These are phyloP conservation scores for Gyrodon lividus DNA, from an alignment of 768 basidiomycete genomes.

Conservation along the genomic window DNA sequence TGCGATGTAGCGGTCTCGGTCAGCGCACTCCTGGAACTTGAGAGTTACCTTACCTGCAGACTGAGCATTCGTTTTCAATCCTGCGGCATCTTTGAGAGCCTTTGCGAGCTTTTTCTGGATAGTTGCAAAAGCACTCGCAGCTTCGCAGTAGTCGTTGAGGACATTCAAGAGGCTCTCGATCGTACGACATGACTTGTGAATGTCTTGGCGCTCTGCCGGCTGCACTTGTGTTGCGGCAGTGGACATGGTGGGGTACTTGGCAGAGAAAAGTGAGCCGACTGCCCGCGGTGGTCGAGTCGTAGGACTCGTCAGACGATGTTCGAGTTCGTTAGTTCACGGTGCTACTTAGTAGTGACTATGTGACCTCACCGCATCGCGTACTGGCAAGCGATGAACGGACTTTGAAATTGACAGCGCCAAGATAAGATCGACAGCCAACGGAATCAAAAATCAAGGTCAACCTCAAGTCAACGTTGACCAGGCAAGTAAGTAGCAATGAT, in stretches of 20 bases:
- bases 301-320: not conserved
- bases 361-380: not conserved
- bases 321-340: not conserved
- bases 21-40: not conserved
- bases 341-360: no score
- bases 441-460: not conserved
- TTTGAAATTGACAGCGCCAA: slow-evolving; percentile 13
- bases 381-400: slow-evolving; percentile 13
- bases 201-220: slow-evolving; percentile 63
- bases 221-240: slow-evolving; percentile 9
- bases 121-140: slow-evolving; percentile 54
- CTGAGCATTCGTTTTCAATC: slow-evolving; percentile 55
- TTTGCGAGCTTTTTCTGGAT: slow-evolving; percentile 77
- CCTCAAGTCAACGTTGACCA: no score
- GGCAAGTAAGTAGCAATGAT: no score
- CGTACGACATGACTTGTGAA: slow-evolving; percentile 80
- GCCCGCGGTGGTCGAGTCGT: not conserved
- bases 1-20: slow-evolving; percentile 26
- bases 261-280: not conserved
- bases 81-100: slow-evolving; percentile 64
- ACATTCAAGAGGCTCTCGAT: slow-evolving; percentile 65
- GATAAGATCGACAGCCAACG: not conserved
- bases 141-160: slow-evolving; percentile 76
- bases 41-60: slow-evolving; percentile 53
- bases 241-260: slow-evolving; percentile 10